A percentile compares a stretch with the other conserved stretches of the same genome.
These are phyloP conservation scores for Macaranga tanarius DNA, from an alignment of 441 rosid species.

Conservation along the genomic window DNA sequence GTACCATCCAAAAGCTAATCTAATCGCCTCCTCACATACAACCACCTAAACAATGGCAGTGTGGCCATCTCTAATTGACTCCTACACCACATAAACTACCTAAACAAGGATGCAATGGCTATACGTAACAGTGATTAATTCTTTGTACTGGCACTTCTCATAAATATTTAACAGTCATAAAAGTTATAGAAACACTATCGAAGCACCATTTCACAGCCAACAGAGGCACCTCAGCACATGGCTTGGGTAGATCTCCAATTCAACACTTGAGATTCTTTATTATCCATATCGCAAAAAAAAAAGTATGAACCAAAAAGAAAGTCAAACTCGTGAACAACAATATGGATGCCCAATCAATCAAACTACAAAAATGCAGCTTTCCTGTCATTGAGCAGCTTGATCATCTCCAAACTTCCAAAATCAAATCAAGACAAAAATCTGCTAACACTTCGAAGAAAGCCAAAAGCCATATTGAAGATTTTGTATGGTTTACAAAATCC, in stretches of 20 bases:
- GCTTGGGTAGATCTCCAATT: not conserved
- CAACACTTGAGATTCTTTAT: not conserved
- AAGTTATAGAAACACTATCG: not conserved
- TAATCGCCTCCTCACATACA: not conserved
- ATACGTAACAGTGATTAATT: not conserved
- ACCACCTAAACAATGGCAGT: not conserved
- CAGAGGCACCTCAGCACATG: not conserved
- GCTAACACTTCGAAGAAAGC: too few relatives aligned
- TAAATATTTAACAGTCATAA: not conserved
- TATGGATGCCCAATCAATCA: not conserved
- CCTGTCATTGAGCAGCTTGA: not conserved
- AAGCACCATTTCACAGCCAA: not conserved
- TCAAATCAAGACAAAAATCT: not conserved
- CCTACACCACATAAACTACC: too few relatives aligned
- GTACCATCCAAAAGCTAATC: not conserved
- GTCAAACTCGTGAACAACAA: not conserved
- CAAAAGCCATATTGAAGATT: too few relatives aligned
- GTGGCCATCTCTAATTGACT: too few relatives aligned
- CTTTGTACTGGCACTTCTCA: not conserved
- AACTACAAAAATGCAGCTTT: not conserved
- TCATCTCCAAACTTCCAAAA: not conserved
- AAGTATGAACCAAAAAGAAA: not conserved
- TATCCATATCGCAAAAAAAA: not conserved
- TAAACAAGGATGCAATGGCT: too few relatives aligned
- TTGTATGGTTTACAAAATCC: not conserved